Base-by-base conservation (phyloP, 768 basidiomycete genomes). In the Pholiota conissans region DNA sequence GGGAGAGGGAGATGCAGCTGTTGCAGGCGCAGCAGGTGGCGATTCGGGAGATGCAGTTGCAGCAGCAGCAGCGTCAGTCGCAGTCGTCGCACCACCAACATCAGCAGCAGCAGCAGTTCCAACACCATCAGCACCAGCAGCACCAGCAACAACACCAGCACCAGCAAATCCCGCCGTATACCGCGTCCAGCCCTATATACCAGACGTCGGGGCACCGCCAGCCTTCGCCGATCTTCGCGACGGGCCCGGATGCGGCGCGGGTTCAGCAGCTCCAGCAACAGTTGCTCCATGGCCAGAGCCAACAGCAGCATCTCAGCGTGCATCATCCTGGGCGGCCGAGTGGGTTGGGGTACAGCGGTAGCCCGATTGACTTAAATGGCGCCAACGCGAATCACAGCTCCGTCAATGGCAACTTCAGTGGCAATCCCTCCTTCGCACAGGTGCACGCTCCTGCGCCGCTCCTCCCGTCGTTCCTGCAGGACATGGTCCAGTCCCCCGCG, bases 391-490 rank as follows among this genome's bases (percentile, higher is more conserved):
- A 14, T 18, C 5, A 9, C 39, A 40, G 18, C 42, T 13, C n/a
- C 42, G 22, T 2, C 34, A 52, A 16, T 10, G 35, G 52, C 49
- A 50, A 60, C 62, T 49, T 47, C 63, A 62, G 32, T 59, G 54
- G 18, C 56, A 56, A 48, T 39, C 39, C 5, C 30, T 47, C 14
- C 7, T 47, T 61, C 65, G 48, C 63, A 57, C 56, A 52, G 8
- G 34, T 78, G 18, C 75, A 78, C 49, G 75, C 76, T 0, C 76
- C 74, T 4, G 76, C 79, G 2, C 80, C 86, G 6, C 77, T 91
- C 37, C 76, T 91, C n/a, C 90, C 90, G 3, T 84, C 89, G 7
- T 91, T 90, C 74, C 69, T 91, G 61, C 86, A 89, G 65, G 87
- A 90, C 61, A 85, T 89, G 22, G 82, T 90, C 18, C 83, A 85